phyloP scores from a whole-genome alignment of 2,329 filamentous ascomycete genomes.

The Macrophomina phaseolina region DNA sequence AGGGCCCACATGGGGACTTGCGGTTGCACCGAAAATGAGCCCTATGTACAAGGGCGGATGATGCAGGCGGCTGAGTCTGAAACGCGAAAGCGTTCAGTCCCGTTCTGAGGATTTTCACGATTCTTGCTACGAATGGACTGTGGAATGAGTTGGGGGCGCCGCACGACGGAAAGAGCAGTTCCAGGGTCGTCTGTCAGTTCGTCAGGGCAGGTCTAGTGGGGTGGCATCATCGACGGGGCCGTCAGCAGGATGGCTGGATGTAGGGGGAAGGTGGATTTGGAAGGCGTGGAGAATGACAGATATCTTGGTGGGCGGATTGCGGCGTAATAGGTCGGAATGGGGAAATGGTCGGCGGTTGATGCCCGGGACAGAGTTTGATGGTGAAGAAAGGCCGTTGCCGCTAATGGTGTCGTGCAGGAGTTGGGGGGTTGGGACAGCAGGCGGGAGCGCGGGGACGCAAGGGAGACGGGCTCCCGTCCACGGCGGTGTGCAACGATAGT shows the following conservation, averaged over 20 bases:
- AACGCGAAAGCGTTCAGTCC: not conserved
- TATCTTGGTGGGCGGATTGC: not conserved
- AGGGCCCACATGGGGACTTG: not conserved
- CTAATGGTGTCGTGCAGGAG: not conserved
- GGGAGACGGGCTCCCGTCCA: not conserved
- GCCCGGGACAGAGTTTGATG: not conserved
- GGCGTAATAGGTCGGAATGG: conserved; percentile 11
- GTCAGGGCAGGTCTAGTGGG: too few species aligned
- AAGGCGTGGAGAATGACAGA: not conserved
- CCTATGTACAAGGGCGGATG: not conserved
- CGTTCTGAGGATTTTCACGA: not conserved
- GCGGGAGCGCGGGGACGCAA: not conserved
- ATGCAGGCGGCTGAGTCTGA: not conserved
- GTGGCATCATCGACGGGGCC: too few species aligned
- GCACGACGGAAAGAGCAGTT: not conserved
- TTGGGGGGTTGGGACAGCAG: not conserved
- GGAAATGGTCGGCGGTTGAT: conserved; percentile 3
- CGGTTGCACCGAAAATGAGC: not conserved
- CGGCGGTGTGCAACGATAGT: not conserved
- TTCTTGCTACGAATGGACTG: not conserved
- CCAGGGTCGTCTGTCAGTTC: too few species aligned
- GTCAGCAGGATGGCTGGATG: not conserved
- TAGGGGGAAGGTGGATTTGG: not conserved
- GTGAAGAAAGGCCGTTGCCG: not conserved
- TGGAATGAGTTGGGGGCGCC: not conserved